Base-by-base conservation (phyloP, 108 stramenopile genomes). In the Aurantiochytrium sp. region DNA sequence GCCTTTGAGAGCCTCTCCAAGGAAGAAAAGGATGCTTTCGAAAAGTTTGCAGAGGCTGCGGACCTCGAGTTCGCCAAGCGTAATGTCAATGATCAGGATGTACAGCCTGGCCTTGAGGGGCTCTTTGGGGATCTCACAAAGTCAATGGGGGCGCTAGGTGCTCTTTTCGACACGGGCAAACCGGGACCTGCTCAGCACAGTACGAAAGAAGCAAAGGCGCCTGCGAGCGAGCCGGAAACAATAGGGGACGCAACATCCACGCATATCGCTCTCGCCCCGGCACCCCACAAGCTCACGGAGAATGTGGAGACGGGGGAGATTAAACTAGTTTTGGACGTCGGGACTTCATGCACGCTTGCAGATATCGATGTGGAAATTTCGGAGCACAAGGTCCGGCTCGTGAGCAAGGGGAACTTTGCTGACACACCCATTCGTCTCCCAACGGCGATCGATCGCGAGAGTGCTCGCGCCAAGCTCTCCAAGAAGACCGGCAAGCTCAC, bases 401-500 rank as follows among this genome's bases (percentile, higher is more conserved):
- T 47, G 51, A 53, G 28, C n/a, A 83, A 35, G 49, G 6, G 49
- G 1, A 53, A 25, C 6, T 83, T 53, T 53, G 51, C 45, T 12
- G 51, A 83, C 51, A 53, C 51, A 6, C 76, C 49, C 10, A 4
- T 83, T 23, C 45, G 28, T 6, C 76, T 83, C 28, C 76, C 76
- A 18, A 53, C 12, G 6, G 6, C 76, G 19, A 83, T 83, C 45
- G 45, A 53, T 16, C 76, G 76, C 51, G 76, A 83, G 10, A 53
- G 49, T 12, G 76, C 76, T 1, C 45, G 76, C 1, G 76, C 76
- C 6, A 83, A 35, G 51, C 51, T 83, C 28, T 53, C 49, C 76
- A 83, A 83, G 51, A 83, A 83, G 51, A 83, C 76, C n/a, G 51
- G 51, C n/a, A 83, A 47, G 76, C 76, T 83, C 51, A 83, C 76